Base-by-base conservation (phyloP, 805 yeast genomes). In the Cyberlindnera mycetangii region DNA sequence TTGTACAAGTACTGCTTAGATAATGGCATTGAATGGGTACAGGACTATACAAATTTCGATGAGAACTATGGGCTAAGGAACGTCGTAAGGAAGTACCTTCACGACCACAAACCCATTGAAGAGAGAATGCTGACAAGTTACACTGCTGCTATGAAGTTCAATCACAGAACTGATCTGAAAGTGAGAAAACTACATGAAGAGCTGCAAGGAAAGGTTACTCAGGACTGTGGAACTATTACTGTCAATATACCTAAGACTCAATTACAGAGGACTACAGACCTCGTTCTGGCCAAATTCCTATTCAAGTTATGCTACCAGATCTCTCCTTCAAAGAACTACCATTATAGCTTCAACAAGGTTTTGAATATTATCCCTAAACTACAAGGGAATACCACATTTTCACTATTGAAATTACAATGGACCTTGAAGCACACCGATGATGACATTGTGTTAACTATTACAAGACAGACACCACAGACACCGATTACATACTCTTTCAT, bases 31-130 rank as follows among this genome's bases (percentile, higher is more conserved):
- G 39, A 48, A 0, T 86, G 93, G 92, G 79, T 81, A 56, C 90
- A 85, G 54, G 95, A 87, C 54, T 56, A 64, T 2, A 79, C 92
- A 0, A 87, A 87, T 51, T 54, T 56, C 3, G 64, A 71, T 2
- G 53, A 56, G 9, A 67, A 81, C 36, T 42, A 46, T 32, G 85
- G 92, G 0, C 53, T 65, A 30, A 67, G 95, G 39, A 86, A 86
- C 53, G 62, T 71, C 15, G 65, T 79, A 3, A 67, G 93, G 31
- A 62, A 64, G 32, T 50, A 52, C 24, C 37, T 61, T 24, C 47
- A 45, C 27, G 48, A 56, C 5, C 32, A 49, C 34, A 19, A 50
- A 12, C 39, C 45, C 5, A 57, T 27, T 5, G 48, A 16, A 35
- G 39, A 32, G 37, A 59, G 24, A 42, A 50, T 31, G 11, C 10